Base-by-base conservation (phyloP, 805 yeast species). In the Candida nanaspora region DNA sequence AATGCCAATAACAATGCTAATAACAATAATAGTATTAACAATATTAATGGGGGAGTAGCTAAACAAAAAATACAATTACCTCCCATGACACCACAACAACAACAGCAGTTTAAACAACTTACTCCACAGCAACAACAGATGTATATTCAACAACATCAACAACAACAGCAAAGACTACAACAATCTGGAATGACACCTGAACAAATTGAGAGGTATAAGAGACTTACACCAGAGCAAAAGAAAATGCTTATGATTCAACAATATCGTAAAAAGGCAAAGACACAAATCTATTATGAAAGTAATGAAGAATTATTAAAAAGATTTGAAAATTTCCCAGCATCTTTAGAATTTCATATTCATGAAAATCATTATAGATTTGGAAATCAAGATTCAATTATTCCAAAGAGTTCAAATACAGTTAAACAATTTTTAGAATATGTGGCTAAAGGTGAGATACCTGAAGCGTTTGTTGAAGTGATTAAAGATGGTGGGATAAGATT, bases 331-430 rank as follows among this genome's bases (percentile, higher is more conserved):
- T 75, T 74, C 45, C 84, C 91, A 9, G 83, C 96, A 7, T 84
- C 95, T 31, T 63, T 91, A 44, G 95, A 80, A 48, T 81, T 91
- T 52, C 97, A 91, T 54, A 87, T 91, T 20, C 89, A 86, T 61
- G 93, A 87, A 51, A 87, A 86, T 42, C 95, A 89, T 62, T 91
- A 80, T 59, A 75, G 95, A 45, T 89, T 91, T 65, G 94, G 95
- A 46, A 86, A 85, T 48, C 91, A 72, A 54, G 97, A 89, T 51
- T 87, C 94, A 7, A 74, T 85, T 37, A 83, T 93, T 32, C 88
- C 95, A 6, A 83, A 83, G 54, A 74, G 74, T 51, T 84, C 86
- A 45, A 82, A 86, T 14, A 74, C 85, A 56, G 76, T 86, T 38
- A 83, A 81, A 56, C 85, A 81, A 46, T 93, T 93, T 52, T 64